Evolutionary conservation across 225 moss, liverwort and hornwort genomes (phyloP).

Genomic region (Marchantia polymorpha): DNA sequence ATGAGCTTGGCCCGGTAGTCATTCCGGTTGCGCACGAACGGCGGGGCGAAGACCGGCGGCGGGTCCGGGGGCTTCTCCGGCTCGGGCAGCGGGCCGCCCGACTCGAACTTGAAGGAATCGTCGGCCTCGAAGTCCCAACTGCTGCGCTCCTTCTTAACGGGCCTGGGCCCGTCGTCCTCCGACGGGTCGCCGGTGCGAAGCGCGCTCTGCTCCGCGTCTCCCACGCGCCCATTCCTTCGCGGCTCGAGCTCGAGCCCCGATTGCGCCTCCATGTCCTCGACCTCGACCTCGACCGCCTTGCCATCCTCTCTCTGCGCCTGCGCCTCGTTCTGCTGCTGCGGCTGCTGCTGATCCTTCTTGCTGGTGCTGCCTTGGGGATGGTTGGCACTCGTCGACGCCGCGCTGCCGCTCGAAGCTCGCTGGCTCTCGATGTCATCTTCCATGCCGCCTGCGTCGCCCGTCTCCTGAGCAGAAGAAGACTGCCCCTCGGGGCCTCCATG

Average conservation of each 20-base stretch:
- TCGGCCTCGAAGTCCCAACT: conserved; percentile 45
- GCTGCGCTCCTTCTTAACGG: conserved; percentile 20
- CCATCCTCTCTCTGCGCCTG: no score
- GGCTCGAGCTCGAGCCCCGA: not conserved
- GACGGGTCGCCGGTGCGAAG: no score
- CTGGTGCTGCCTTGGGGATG: not conserved
- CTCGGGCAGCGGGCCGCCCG: conserved; percentile 34
- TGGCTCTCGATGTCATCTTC: conserved; percentile 21
- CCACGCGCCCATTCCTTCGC: not conserved
- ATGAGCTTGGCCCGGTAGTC: conserved; percentile 29
- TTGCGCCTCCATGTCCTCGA: not conserved
- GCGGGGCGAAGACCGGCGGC: conserved; percentile 7
- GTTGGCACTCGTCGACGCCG: conserved; percentile 7
- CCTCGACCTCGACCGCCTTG: no score
- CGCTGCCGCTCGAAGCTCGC: not conserved
- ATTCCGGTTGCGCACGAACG: conserved; percentile 19
- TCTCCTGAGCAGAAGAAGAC: not conserved
- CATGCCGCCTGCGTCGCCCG: not conserved
- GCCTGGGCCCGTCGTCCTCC: no score
- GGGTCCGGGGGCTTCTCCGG: conserved; percentile 12
- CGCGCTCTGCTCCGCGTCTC: not conserved
- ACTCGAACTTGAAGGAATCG: conserved; percentile 39
- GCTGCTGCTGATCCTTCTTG: not conserved
- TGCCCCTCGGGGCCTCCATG: not conserved
- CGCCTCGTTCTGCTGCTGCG: no score